Evolutionary conservation across 176 grass and related monocot genomes (phyloP), one percentile per base, ranked within the genome.

Genomic region (Urochloa ruziziensis): DNA sequence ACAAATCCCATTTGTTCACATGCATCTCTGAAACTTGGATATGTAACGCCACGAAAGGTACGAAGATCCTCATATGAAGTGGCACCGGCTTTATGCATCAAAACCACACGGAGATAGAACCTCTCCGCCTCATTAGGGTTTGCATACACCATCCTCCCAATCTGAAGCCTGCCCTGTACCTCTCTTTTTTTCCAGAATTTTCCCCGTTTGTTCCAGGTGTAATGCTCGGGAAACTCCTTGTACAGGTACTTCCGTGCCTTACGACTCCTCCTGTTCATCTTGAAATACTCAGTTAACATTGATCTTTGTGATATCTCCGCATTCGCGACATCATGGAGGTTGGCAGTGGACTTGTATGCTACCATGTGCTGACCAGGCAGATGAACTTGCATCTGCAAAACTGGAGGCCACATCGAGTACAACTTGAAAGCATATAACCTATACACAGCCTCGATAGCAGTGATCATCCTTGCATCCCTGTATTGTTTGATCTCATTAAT

Each of bases 191-290:
- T 42, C 37, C 37, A 66, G 0, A 2, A 0, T 4, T 25, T 25
- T 69, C 0, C 40, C 4, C 5, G 2, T 0, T 42, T 43, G 4
- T 43, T 40, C 37, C 66, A 69, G 6, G 3, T 23, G 23, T 14
- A 69, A 4, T 43, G 1, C 25, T 69, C 66, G 0, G 66, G 37
- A 6, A 69, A n/a, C 9, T 69, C 66, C 6, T 21, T 24, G 1
- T 66, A 43, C 13, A 69, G 25, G 0, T 6, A 14, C 15, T 39
- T 69, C 0, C 37, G 8, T 13, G 66, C 66, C 34, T 4, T 35
- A 4, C 4, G 3, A 5, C 11, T n/a, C 0, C 0, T 19, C 4
- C 0, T 1, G 4, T 43, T 69, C 21, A 24, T 42, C 1, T 6
- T 14, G 23, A 69, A 69, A 42, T 25, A 42, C 23, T 69, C 66